Percentiles rank a stretch among this genome's conserved stretches.
Conservation (phyloP, 768 basidiomycete species). For the Infundibulicybe gibba region DNA sequence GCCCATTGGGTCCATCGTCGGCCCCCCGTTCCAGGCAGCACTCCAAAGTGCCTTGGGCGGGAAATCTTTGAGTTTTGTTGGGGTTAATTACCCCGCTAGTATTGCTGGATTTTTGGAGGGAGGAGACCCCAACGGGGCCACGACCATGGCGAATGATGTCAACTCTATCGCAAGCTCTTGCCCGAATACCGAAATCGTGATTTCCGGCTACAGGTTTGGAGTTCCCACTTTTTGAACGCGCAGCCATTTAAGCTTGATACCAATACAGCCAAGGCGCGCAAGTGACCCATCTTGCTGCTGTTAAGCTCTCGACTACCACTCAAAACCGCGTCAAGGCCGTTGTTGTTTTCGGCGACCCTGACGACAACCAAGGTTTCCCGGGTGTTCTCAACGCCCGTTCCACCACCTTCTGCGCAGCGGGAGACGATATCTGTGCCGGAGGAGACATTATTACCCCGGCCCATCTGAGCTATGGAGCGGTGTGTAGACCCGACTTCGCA, state of each 20-base stretch:
- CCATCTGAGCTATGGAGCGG: slow-evolving; percentile 17
- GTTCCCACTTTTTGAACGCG: slow-evolving; percentile 2
- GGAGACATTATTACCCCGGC: slow-evolving; percentile 11
- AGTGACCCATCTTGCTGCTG: slow-evolving; percentile 33
- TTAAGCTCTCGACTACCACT: slow-evolving; percentile 21
- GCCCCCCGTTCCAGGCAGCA: slow-evolving; percentile 29
- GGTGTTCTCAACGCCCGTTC: slow-evolving; percentile 8
- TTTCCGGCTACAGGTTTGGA: slow-evolving; percentile 28
- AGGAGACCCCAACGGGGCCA: slow-evolving; percentile 28
- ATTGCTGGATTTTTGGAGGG: slow-evolving; percentile 33
- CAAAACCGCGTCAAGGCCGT: slow-evolving; percentile 16
- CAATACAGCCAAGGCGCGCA: slow-evolving; percentile 26
- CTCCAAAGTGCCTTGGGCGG: slow-evolving; percentile 22
- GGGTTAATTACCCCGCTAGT: slow-evolving; percentile 31
- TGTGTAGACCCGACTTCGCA: slow-evolving; percentile 4
- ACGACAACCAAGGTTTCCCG: slow-evolving; percentile 16
- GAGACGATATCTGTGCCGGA: slow-evolving; percentile 17
- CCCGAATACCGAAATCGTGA: slow-evolving; percentile 27
- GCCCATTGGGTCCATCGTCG: slow-evolving; percentile 31
- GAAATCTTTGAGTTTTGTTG: slow-evolving; percentile 28
- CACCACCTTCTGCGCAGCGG: slow-evolving; percentile 16
- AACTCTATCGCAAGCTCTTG: slow-evolving; percentile 22
- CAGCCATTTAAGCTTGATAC: slow-evolving; percentile 4
- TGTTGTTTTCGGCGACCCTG: slow-evolving; percentile 20
- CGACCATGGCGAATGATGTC: slow-evolving; percentile 30